A percentile compares a stretch with the other conserved stretches of the same genome.
phyloP scores from a whole-genome alignment of 495 filamentous ascomycete species.

The Elaphomyces granulatus region DNA sequence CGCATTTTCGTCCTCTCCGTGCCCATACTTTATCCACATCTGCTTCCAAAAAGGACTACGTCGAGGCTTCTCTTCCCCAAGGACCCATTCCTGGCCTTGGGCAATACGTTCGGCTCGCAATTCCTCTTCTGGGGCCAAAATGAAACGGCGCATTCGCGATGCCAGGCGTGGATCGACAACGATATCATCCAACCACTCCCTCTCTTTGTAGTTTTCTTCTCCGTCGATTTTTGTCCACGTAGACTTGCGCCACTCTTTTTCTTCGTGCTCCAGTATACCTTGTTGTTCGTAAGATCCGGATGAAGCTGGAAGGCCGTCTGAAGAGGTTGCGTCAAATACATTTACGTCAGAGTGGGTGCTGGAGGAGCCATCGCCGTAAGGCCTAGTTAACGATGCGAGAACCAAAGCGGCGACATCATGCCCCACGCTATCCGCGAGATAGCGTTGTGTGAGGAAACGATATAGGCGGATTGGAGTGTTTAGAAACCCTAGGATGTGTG shows the following conservation, averaged over 20 bases:
- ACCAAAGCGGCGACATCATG: conserved; percentile 79
- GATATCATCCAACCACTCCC: conserved; percentile 63
- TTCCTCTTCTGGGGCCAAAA: conserved; percentile 47
- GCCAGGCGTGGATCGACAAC: conserved; percentile 67
- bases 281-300: conserved; percentile 46
- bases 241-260: conserved; percentile 75
- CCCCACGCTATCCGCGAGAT: conserved; percentile 74
- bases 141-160: conserved; percentile 67
- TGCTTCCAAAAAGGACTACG: conserved; percentile 28
- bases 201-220: conserved; percentile 27
- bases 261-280: conserved; percentile 56
- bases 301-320: conserved; percentile 1
- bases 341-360: conserved; percentile 13
- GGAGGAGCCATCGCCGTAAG: conserved; percentile 24
- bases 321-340: neutral
- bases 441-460: conserved; percentile 77
- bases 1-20: conserved; percentile 32
- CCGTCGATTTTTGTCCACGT: conserved; percentile 48
- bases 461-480: conserved; percentile 78
- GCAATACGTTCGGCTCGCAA: conserved; percentile 45
- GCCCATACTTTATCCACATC: conserved; percentile 32
- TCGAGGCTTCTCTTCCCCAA: conserved; percentile 35
- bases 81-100: conserved; percentile 50
- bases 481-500: conserved; percentile 84
- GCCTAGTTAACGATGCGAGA: conserved; percentile 44